Evolutionary conservation across 192 early-diverging fungal species (phyloP), one percentile per base, ranked within the genome.

Genomic region (Backusella circina): DNA sequence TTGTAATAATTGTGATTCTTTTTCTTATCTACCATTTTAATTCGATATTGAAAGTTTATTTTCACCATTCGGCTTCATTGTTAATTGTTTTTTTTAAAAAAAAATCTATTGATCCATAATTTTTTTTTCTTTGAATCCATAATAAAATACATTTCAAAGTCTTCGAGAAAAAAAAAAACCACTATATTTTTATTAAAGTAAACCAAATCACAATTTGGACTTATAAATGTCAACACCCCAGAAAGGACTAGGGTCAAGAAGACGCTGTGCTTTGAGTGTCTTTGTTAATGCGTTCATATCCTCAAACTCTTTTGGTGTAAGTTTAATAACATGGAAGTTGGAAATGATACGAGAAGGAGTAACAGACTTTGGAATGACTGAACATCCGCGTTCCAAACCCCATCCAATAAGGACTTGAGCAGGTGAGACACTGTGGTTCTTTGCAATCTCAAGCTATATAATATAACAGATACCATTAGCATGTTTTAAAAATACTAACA

Each of bases 321-420:
- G 66, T 18, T 67, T n/a, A 38, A 75, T 61, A 18, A 72, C 64
- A 7, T 79, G 32, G 39, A 76, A 73, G 65, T 80, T 80, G 12
- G 69, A 37, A 16, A 64, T 44, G 30, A 80, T 80, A 16, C 79
- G 79, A 32, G 76, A 75, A 16, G 84, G 80, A 67, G 88, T 91
- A 66, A 88, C 91, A 5, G 93, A 94, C 85, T 96, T 95, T 74
- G 95, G 94, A 80, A 97, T 91, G 1, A 95, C 94, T 4, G 84
- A 80, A 36, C 89, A 89, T 2, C 93, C 93, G 68, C 95, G 90
- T 69, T 91, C 87, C 21, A 88, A 74, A 65, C 80, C 91, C 95
- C 95, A 97, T 13, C 91, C 88, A 54, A 97, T 76, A 3, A 93
- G 78, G 39, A 95, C 90, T 80, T 96, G 94, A 6, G 93, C 94